Percentiles rank a stretch among this genome's conserved stretches.
Evolutionary conservation across 1,284 basidiomycete species (phyloP).

Genomic region (Trichosporon faecale): DNA sequence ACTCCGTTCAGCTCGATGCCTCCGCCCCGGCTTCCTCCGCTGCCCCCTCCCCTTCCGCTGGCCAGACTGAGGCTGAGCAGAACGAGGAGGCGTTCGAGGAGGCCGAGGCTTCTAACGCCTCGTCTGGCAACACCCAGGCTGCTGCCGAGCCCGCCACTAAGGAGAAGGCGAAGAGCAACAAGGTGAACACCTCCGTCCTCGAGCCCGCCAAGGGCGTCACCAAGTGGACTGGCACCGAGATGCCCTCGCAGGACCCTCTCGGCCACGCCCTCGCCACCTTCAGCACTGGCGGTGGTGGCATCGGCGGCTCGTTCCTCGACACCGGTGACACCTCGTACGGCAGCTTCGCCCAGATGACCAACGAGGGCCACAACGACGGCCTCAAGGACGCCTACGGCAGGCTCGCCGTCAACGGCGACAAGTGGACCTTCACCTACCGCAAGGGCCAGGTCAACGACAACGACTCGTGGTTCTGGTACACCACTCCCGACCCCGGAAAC

Average conservation of each 20-base stretch:
- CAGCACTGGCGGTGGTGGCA: conserved; percentile 11
- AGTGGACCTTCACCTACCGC: conserved; percentile 11
- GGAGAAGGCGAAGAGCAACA: background rate
- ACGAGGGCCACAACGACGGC: conserved; percentile 13
- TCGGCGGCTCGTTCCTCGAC: conserved; percentile 8
- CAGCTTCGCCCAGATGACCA: conserved; percentile 14
- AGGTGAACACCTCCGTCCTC: conserved; percentile 9
- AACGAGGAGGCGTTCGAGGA: background rate
- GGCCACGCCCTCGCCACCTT: conserved; percentile 2
- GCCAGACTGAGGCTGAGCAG: background rate
- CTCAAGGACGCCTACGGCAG: conserved; percentile 14
- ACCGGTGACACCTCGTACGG: background rate
- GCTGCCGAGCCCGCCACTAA: background rate
- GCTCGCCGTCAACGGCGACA: background rate
- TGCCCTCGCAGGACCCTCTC: conserved; percentile 11
- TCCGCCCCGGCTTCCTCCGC: conserved; percentile 1
- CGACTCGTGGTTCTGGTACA: conserved; percentile 18
- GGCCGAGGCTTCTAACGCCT: background rate
- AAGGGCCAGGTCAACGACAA: conserved; percentile 17
- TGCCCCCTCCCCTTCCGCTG: conserved; percentile 1
- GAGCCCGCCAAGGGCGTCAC: conserved; percentile 4
- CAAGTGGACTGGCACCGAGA: conserved; percentile 14
- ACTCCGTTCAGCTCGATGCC: background rate
- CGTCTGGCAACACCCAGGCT: background rate
- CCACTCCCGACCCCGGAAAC: conserved; percentile 15